Conservation (phyloP, 805 yeast species). For the Starmera quercuum region DNA sequence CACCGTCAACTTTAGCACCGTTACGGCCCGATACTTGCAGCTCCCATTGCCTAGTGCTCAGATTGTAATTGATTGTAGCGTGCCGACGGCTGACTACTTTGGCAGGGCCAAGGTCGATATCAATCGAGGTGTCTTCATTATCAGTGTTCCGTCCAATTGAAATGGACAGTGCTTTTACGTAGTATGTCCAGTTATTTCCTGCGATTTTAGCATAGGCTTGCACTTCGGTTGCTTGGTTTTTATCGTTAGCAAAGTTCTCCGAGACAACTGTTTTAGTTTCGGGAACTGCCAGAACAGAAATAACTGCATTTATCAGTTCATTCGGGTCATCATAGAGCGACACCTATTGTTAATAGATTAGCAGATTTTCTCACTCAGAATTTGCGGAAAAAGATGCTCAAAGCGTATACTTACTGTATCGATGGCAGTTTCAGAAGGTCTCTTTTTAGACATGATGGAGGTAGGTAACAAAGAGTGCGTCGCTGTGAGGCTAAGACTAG, state of each 20-base stretch:
- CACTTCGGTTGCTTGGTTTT: conserved; percentile 60
- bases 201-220: conserved; percentile 97
- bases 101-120: conserved; percentile 93
- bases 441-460: conserved; percentile 1
- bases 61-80: conserved; percentile 75
- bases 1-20: conserved; percentile 85
- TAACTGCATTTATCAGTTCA: conserved; percentile 68
- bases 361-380: too few species aligned
- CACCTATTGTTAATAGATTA: conserved; percentile 16
- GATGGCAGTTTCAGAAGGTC: not conserved
- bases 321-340: conserved; percentile 46
- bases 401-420: not conserved
- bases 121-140: conserved; percentile 29
- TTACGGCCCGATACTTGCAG: conserved; percentile 78
- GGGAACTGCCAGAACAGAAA: conserved; percentile 62
- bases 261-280: conserved; percentile 74
- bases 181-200: conserved; percentile 89
- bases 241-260: conserved; percentile 62
- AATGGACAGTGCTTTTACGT: conserved; percentile 70
- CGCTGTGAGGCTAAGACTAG: too few species aligned
- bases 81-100: conserved; percentile 93
- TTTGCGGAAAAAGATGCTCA: too few species aligned
- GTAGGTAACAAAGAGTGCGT: too few species aligned
- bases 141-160: conserved; percentile 82
- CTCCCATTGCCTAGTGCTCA: conserved; percentile 77